A percentile compares a stretch with the other conserved stretches of the same genome.
These are phyloP conservation scores for Cotoneaster glaucophyllus DNA, from an alignment of 306 rosid species.

Conservation along the genomic window DNA sequence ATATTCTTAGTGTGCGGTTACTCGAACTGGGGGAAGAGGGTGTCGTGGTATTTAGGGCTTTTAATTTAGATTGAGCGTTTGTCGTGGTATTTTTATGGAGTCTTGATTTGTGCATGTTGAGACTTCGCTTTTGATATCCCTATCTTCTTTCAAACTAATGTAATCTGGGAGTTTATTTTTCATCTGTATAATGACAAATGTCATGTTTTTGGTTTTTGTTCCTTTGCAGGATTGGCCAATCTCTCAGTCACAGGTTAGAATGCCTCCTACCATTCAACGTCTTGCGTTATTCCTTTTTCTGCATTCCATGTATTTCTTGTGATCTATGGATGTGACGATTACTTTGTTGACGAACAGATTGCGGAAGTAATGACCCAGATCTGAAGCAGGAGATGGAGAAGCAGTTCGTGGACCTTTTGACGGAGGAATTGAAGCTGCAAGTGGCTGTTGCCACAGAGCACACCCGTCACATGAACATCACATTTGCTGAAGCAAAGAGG, in stretches of 20 bases:
- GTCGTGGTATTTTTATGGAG: background rate
- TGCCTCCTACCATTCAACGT: constrained; percentile 16
- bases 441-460: constrained; percentile 70
- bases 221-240: constrained; percentile 72
- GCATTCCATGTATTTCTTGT: background rate
- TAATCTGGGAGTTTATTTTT: background rate
- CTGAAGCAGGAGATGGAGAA: constrained; percentile 94
- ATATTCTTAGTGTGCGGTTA: background rate
- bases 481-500: constrained; percentile 80
- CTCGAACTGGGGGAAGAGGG: background rate
- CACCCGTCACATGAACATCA: constrained; percentile 71
- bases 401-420: constrained; percentile 85
- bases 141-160: background rate
- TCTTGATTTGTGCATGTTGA: background rate
- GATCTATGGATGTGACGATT: background rate
- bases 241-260: constrained; percentile 82
- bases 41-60: background rate
- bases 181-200: constrained; percentile 3
- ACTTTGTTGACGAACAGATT: constrained; percentile 49
- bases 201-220: constrained; percentile 11
- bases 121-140: background rate
- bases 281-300: background rate
- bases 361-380: constrained; percentile 85
- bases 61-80: background rate
- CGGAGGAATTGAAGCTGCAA: constrained; percentile 87